A percentile compares a stretch with the other conserved stretches of the same genome.
Evolutionary conservation across 2,329 filamentous ascomycete species (phyloP).

Genomic region (Trichothecium sympodiale): DNA sequence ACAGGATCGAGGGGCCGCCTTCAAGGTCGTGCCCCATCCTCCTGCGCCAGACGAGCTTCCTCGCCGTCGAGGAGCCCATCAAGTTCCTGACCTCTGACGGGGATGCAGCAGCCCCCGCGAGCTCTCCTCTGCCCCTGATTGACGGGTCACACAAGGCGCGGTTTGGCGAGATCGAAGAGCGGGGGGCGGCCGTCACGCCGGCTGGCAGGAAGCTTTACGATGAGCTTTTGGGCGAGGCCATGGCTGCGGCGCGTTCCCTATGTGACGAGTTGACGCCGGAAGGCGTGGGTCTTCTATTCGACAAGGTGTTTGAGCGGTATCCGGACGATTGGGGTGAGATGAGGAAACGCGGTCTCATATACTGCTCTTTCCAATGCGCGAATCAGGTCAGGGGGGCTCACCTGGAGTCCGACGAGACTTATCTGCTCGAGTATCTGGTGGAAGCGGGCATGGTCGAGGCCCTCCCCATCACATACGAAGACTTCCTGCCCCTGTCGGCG

Average conservation of each 20-base stretch:
- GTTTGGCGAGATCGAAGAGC: slow-evolving; percentile 42
- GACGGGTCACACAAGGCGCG: slow-evolving; percentile 33
- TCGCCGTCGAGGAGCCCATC: slow-evolving; percentile 36
- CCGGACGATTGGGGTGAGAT: slow-evolving; percentile 31
- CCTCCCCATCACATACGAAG: slow-evolving; percentile 39
- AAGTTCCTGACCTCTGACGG: slow-evolving; percentile 20
- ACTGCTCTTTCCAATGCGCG: slow-evolving; percentile 20
- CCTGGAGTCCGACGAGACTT: background rate
- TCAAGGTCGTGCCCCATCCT: slow-evolving; percentile 30
- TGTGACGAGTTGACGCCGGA: background rate
- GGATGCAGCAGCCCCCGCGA: background rate
- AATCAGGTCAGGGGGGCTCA: background rate
- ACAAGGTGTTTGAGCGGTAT: slow-evolving; percentile 20
- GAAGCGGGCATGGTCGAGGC: slow-evolving; percentile 18
- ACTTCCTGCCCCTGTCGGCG: slow-evolving; percentile 41
- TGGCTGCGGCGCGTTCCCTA: slow-evolving; percentile 8
- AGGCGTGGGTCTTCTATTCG: slow-evolving; percentile 7
- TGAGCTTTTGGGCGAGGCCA: slow-evolving; percentile 20
- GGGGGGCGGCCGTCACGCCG: slow-evolving; percentile 36
- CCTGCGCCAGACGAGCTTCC: slow-evolving; percentile 41
- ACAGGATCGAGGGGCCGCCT: slow-evolving; percentile 40
- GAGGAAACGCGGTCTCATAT: slow-evolving; percentile 23
- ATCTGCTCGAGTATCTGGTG: slow-evolving; percentile 19
- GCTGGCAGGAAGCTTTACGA: slow-evolving; percentile 35
- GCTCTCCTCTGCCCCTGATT: too few relatives aligned